A percentile compares a stretch with the other conserved stretches of the same genome.
Evolutionary conservation across 192 early-diverging fungal species (phyloP).

Genomic region (Dissophora ornata): DNA sequence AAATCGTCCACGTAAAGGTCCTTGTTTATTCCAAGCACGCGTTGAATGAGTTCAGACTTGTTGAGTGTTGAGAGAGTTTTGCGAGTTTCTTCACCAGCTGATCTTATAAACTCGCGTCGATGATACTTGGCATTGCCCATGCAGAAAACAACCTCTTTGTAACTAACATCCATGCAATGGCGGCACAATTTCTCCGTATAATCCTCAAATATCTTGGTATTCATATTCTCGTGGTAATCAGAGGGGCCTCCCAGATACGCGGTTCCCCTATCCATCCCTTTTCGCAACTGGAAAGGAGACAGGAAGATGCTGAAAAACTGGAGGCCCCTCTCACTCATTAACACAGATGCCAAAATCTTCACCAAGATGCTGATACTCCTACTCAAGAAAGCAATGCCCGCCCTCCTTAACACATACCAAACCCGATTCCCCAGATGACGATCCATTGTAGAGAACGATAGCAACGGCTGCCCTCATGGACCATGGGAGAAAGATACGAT

Average conservation of each 20-base stretch:
- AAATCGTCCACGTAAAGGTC: too few relatives aligned
- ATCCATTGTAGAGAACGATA: too few relatives aligned
- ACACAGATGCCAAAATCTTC: too few relatives aligned
- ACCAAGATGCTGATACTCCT: too few relatives aligned
- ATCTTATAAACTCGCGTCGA: not conserved
- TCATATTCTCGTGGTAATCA: conserved; percentile 31
- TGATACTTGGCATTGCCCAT: conserved; percentile 41
- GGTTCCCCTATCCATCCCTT: conserved; percentile 25
- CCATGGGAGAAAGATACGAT: too few relatives aligned
- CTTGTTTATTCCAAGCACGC: not conserved
- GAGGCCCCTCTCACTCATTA: too few relatives aligned
- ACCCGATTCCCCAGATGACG: too few relatives aligned
- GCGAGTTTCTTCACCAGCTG: not conserved
- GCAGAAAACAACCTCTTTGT: conserved; percentile 21
- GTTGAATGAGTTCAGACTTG: conserved; percentile 2
- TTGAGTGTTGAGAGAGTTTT: conserved; percentile 13
- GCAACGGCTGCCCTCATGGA: too few relatives aligned
- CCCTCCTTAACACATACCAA: too few relatives aligned
- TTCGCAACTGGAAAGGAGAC: not conserved
- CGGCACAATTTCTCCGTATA: conserved; percentile 15
- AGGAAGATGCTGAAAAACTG: too few relatives aligned
- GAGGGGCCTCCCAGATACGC: not conserved
- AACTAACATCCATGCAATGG: not conserved
- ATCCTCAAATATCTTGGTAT: conserved; percentile 9
- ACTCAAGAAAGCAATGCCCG: too few relatives aligned